Evolutionary conservation across 2,329 filamentous ascomycete genomes (phyloP).

Genomic region (Fusarium scirpi): DNA sequence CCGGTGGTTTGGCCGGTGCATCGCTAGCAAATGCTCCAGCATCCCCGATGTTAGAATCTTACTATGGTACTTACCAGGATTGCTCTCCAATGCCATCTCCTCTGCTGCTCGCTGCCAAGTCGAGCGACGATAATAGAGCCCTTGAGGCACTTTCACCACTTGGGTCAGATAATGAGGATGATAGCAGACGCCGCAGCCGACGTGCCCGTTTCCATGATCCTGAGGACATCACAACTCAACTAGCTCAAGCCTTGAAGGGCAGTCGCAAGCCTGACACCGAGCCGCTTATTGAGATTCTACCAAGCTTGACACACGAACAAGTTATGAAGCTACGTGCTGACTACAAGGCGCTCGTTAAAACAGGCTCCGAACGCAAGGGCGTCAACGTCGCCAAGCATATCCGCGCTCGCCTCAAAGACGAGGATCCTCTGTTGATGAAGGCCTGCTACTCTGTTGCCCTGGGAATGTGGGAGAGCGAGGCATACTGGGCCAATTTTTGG

Average conservation of each 20-base stretch:
- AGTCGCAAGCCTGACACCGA: slow-evolving; percentile 74
- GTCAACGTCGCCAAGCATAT: slow-evolving; percentile 91
- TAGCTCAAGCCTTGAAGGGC: slow-evolving; percentile 80
- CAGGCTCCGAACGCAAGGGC: slow-evolving; percentile 76
- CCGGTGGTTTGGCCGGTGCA: slow-evolving; percentile 50
- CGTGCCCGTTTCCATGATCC: slow-evolving; percentile 87
- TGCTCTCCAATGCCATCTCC: slow-evolving; percentile 95
- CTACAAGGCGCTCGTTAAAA: slow-evolving; percentile 91
- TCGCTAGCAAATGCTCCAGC: slow-evolving; percentile 72
- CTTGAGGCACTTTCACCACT: slow-evolving; percentile 66
- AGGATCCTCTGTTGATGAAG: slow-evolving; percentile 84
- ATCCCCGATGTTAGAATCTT: slow-evolving; percentile 90
- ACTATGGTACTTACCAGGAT: slow-evolving; percentile 92
- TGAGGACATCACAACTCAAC: slow-evolving; percentile 78
- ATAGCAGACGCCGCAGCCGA: slow-evolving; percentile 63
- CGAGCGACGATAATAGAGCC: slow-evolving; percentile 62
- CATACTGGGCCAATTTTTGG: slow-evolving; percentile 98
- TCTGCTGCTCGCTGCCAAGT: slow-evolving; percentile 65
- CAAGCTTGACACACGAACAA: slow-evolving; percentile 86
- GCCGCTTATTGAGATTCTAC: slow-evolving; percentile 84
- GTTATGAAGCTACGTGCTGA: slow-evolving; percentile 86
- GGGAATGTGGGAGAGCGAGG: slow-evolving; percentile 91
- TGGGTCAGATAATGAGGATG: slow-evolving; percentile 59
- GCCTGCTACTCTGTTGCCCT: slow-evolving; percentile 90
- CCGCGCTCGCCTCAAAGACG: slow-evolving; percentile 79